A percentile compares a stretch with the other conserved stretches of the same genome.
These are phyloP conservation scores for Xylaria venustula DNA, from an alignment of 495 filamentous ascomycete genomes.

Conservation along the genomic window DNA sequence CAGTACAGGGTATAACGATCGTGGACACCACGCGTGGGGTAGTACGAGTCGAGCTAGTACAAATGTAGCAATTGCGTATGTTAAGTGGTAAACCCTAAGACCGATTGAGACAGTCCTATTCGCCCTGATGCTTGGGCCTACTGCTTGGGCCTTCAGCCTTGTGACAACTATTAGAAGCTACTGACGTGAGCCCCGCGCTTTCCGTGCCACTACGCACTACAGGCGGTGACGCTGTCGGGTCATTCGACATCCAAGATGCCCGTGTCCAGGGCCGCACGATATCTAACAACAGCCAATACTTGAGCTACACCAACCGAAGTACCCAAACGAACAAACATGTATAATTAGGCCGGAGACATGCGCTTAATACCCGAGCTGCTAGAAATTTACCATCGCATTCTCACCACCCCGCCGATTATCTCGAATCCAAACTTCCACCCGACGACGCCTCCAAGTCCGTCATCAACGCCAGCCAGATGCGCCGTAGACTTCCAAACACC, in stretches of 20 bases:
- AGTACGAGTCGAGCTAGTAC: too few species aligned
- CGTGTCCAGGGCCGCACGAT: not conserved
- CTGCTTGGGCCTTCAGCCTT: slow-evolving; percentile 14
- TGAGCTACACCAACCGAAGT: too few species aligned
- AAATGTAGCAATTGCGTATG: too few species aligned
- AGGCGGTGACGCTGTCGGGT: not conserved
- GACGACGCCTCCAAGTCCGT: not conserved
- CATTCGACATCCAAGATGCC: not conserved
- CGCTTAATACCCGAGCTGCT: not conserved
- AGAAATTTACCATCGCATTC: not conserved
- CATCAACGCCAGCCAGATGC: slow-evolving; percentile 3
- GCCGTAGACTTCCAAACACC: not conserved
- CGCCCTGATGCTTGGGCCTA: too few species aligned
- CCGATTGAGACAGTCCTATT: too few species aligned
- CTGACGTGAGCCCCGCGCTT: slow-evolving; percentile 9
- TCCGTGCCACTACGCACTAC: not conserved
- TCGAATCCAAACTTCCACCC: not conserved
- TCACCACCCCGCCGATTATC: not conserved
- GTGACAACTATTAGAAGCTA: not conserved
- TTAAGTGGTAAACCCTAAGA: too few species aligned
- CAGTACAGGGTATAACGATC: too few species aligned
- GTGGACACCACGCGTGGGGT: too few species aligned
- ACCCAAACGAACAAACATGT: not conserved
- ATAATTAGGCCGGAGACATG: not conserved
- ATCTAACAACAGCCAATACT: not conserved